These are phyloP conservation scores for Stereocaulon alpinum DNA, from an alignment of 495 filamentous ascomycete genomes.

Conservation along the genomic window DNA sequence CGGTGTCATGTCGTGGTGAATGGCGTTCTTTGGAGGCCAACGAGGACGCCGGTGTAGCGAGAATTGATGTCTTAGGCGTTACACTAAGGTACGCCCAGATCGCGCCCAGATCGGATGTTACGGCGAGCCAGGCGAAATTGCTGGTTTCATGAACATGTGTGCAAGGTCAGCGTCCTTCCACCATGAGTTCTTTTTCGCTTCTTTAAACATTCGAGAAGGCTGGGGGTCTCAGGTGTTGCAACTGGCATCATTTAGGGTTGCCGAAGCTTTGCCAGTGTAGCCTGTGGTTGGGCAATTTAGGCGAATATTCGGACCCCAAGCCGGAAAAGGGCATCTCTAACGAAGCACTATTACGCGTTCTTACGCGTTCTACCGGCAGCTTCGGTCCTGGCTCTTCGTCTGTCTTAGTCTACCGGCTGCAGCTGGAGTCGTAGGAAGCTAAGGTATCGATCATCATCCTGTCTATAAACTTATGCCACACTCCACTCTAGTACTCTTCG, in stretches of 20 bases:
- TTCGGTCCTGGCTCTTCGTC: not conserved
- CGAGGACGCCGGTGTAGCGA: not conserved
- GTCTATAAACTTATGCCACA: not conserved
- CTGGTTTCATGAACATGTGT: not conserved
- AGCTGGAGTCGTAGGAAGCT: too few species aligned
- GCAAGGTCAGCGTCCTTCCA: too few species aligned
- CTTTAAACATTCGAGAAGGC: not conserved
- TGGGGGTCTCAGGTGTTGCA: not conserved
- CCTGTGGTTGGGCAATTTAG: not conserved
- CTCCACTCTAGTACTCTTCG: conserved; percentile 7
- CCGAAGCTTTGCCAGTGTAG: not conserved
- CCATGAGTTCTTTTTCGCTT: not conserved
- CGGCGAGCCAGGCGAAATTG: not conserved
- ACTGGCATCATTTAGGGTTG: too few species aligned
- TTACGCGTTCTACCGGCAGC: not conserved
- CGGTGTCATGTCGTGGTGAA: not conserved
- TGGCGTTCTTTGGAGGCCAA: not conserved
- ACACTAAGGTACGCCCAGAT: not conserved
- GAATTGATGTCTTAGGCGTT: not conserved
- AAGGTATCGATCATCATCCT: too few species aligned
- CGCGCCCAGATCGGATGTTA: not conserved
- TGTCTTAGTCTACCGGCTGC: not conserved
- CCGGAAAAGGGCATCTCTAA: conserved; percentile 3
- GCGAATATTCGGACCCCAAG: conserved; percentile 12
- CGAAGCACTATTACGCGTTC: conserved; percentile 7